Evolutionary conservation across 179 eudicot genomes (phyloP).

Genomic region (Beta macrorhiza): DNA sequence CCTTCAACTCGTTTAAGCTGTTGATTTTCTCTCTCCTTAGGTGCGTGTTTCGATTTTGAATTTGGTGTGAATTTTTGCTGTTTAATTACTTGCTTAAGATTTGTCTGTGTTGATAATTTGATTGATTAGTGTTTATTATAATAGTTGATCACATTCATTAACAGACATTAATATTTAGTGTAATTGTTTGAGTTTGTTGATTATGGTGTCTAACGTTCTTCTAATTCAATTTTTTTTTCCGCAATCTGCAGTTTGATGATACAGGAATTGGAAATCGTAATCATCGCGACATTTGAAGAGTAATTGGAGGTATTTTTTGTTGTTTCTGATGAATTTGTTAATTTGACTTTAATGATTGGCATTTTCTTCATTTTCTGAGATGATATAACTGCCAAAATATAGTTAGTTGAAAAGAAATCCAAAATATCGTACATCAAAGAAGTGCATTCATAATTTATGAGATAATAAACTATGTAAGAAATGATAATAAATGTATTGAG

Average conservation of each 20-base stretch:
- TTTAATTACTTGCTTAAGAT: not conserved
- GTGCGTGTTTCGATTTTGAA: constrained; percentile 15
- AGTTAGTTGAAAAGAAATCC: not conserved
- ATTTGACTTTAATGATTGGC: not conserved
- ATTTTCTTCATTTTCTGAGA: not conserved
- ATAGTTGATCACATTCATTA: constrained; percentile 13
- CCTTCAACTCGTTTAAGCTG: not conserved
- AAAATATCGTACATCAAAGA: too few relatives aligned
- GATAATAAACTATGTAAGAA: not conserved
- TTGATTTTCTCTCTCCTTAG: constrained; percentile 1
- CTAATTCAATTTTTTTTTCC: not conserved
- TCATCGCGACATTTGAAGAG: not conserved
- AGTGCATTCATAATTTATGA: not conserved
- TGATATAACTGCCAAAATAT: not conserved
- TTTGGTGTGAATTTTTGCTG: not conserved
- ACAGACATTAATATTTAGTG: not conserved
- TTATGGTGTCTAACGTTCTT: not conserved
- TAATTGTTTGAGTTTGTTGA: not conserved
- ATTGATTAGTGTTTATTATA: not conserved
- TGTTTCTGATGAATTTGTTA: not conserved
- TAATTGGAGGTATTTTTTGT: not conserved
- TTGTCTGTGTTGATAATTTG: not conserved
- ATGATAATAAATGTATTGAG: not conserved
- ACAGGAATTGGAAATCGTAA: not conserved
- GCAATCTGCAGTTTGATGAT: not conserved